Base-by-base conservation (phyloP, 2,329 filamentous ascomycete species). In the Phyllosticta ampelicida region DNA sequence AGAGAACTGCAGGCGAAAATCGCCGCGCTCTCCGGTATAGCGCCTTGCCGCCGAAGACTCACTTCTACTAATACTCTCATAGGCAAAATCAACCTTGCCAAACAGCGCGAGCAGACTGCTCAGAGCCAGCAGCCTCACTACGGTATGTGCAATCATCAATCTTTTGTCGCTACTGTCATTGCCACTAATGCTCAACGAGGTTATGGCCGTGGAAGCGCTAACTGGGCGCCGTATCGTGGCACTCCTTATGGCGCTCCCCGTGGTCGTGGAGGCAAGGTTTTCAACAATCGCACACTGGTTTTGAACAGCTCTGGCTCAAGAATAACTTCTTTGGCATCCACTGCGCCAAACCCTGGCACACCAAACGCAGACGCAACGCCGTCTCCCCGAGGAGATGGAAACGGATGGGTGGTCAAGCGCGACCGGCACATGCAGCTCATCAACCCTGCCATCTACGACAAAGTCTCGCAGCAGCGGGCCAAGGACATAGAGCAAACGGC, bases 61-160 rank as follows among this genome's bases (percentile, higher is more conserved):
- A 62, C 50, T 44, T 4, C 23, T 18, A 56, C 54, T 29, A 21
- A 20, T 48, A 16, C 18, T 20, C 30, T 19, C 50, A 49, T 23
- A 90, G 87, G 86, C 64, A 86, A 88, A 72, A 92, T 94, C 68
- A 90, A 90, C 69, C 83, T 85, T 55, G 85, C 88, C 74, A 90
- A 88, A 71, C 87, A 81, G 62, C 55, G 53, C 18, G 50, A 58
- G 30, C 36, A 53, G 36, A 52, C 9, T 80, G 85, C 62, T 78
- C 81, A 63, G 61, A 48, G 56, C 61, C 65, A 50, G 36, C 66
- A n/a, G 2, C 18, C 36, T 29, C 18, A 49, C 11, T 53, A 53
- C 19, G 55, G 55, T 58, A 65, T 54, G 21, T 66, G 11, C 62
- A 63, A 58, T 63, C 66, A 72, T 69, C 72, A 51, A 67, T 75